Evolutionary conservation across 108 stramenopile species (phyloP), one percentile per base, ranked within the genome.

Genomic region (Cyclotella cryptica): DNA sequence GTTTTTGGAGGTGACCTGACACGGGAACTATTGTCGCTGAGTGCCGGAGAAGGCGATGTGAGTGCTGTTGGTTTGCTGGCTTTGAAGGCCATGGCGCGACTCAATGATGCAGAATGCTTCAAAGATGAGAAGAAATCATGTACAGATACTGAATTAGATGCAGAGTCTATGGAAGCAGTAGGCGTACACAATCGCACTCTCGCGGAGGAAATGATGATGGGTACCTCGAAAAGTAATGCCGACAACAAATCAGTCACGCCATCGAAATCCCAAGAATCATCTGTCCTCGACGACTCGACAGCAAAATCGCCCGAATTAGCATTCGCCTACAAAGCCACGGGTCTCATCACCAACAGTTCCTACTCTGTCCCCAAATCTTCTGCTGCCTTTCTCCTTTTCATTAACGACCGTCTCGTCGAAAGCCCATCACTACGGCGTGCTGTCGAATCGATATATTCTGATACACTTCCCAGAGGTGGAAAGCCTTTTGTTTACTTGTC

Each of bases 371-470:
- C 81, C 55, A 90, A 92, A 70, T 41, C 73, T 29, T 43, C 72
- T 27, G 54, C 86, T 11, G 89, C 78, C 28, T 97, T 96, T 30
- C 79, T 98, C 29, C 80, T 99, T 47, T 99, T 99, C 86, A 82
- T 98, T 76, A 99, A 99, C 82, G 77, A 96, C 71, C 94, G 99
- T 51, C 77, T 95, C 35, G 96, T 98, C 15, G 92, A 96, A 51
- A 88, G 83, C 66, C 41, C 88, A 13, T 69, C 84, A 28, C 66
- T 98, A 52, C 90, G 92, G 60, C 84, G 90, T 57, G 76, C 92
- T 17, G 26, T 98, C 59, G 98, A 98, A 70, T 86, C 85, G 19
- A 88, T 95, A 30, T 98, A 97, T 85, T 49, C 79, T 24, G 85
- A 89, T 30, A 77, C 87, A 42, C 82, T 96, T n/a, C 85, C 91